These are phyloP conservation scores for Plasmopara muralis DNA, from an alignment of 352 stramenopile species.

Conservation along the genomic window DNA sequence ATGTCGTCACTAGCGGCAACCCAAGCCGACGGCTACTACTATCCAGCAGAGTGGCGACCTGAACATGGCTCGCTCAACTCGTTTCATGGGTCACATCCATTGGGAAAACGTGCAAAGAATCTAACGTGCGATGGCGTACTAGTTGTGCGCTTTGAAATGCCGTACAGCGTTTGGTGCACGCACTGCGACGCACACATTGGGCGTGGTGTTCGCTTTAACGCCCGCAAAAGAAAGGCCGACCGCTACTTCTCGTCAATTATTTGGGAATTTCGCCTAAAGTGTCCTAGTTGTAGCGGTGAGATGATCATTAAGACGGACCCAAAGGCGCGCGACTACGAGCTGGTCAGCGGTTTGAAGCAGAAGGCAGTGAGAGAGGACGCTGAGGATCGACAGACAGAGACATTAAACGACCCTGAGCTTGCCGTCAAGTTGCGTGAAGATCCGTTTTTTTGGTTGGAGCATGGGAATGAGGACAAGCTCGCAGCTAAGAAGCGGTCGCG, in stretches of 20 bases:
- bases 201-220: slow-evolving; percentile 94
- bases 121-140: slow-evolving; percentile 78
- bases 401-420: slow-evolving; percentile 49
- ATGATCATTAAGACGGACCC: slow-evolving; percentile 96
- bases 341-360: slow-evolving; percentile 84
- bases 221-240: slow-evolving; percentile 88
- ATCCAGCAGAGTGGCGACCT: slow-evolving; percentile 88
- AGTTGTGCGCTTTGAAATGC: slow-evolving; percentile 97
- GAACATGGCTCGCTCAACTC: slow-evolving; percentile 84
- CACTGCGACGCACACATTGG: slow-evolving; percentile 67
- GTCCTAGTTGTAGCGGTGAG: slow-evolving; percentile 76
- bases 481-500: slow-evolving; percentile 36
- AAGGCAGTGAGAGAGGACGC: slow-evolving; percentile 52
- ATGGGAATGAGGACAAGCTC: slow-evolving; percentile 64
- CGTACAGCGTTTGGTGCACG: slow-evolving; percentile 92
- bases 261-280: slow-evolving; percentile 94
- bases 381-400: slow-evolving; percentile 36
- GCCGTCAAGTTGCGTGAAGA: slow-evolving; percentile 38
- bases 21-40: slow-evolving; percentile 98
- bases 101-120: slow-evolving; percentile 66
- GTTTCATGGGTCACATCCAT: slow-evolving; percentile 64
- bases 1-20: slow-evolving; percentile 96
- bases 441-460: slow-evolving; percentile 72
- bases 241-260: slow-evolving; percentile 90
- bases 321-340: slow-evolving; percentile 83